Conservation (phyloP, 2,329 filamentous ascomycete genomes). For the Fusarium lateritium region DNA sequence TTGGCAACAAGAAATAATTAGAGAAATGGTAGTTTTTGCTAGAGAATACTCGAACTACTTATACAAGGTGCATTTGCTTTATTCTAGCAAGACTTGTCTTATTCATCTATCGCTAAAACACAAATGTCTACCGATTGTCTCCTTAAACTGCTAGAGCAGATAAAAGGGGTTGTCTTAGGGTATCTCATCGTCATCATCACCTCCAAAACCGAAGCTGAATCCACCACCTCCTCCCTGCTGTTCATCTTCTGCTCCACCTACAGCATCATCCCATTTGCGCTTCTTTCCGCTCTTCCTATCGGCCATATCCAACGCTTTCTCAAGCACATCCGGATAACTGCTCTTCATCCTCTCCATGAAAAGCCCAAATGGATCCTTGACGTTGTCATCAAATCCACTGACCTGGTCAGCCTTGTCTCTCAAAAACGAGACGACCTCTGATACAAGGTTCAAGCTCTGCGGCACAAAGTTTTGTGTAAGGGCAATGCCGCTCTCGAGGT, state of each 20-base stretch:
- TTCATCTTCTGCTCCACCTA: conserved; percentile 59
- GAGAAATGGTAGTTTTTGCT: no score
- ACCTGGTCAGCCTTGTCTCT: conserved; percentile 87
- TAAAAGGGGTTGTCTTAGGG: conserved; percentile 50
- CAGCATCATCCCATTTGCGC: conserved; percentile 88
- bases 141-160: conserved; percentile 6
- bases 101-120: conserved; percentile 11
- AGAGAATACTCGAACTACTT: neutral
- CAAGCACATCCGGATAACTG: conserved; percentile 76
- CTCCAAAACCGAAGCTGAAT: conserved; percentile 71
- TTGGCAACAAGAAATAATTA: no score
- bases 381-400: conserved; percentile 83
- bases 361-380: conserved; percentile 80
- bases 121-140: conserved; percentile 7
- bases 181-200: conserved; percentile 64
- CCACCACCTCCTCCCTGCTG: conserved; percentile 51
- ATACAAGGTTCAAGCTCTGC: conserved; percentile 69
- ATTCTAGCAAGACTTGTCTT: neutral
- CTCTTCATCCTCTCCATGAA: conserved; percentile 79
- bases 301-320: conserved; percentile 74
- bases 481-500: conserved; percentile 86
- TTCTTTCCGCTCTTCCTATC: conserved; percentile 78
- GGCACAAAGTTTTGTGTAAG: conserved; percentile 98
- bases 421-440: conserved; percentile 84
- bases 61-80: neutral